Base-by-base conservation (phyloP, 441 rosid species). In the Monsonia emarginata region DNA sequence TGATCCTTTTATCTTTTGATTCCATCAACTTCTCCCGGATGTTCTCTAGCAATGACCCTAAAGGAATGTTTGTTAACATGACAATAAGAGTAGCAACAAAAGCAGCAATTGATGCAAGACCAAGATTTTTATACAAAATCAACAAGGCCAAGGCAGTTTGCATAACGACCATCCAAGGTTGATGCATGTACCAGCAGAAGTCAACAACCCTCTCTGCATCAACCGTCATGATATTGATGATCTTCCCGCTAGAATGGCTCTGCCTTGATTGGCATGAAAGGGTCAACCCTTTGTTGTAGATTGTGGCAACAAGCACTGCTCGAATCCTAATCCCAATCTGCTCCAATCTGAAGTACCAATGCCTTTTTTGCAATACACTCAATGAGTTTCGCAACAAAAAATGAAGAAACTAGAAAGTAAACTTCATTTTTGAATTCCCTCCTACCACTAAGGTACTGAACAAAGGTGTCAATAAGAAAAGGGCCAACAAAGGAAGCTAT, bases 401-500 rank as follows among this genome's bases (percentile, higher is more conserved):
- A 85, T 1, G 73, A 57, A 0, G 72, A 73, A 68, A 82, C 88
- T 28, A 87, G 69, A 58, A 81, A 28, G 68, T 73, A 75, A 9
- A 90, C 88, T 64, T 82, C 83, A 21, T 76, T 69, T 66, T 79
- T 60, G 65, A 72, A 85, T 4, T 68, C 64, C 4, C 81, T 78
- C 24, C 64, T 58, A 52, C 96, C 92, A 11, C 78, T 83, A 2
- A 93, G 89, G 79, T 80, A 88, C 65, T 85, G 97, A 69, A 93
- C 97, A 38, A 87, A 88, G 5, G 67, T 76, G 69, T 87, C 94
- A 56, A 92, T 90, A 72, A 90, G 90, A 73, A 84, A 85, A 0
- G 96, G 98, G 7, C 96, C 94, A 28, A 88, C 92, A 18, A 85
- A 92, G 57, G 85, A 75, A 65, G 96, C 87, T 26, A 78, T 0